Base-by-base conservation (phyloP, 495 filamentous ascomycete genomes). In the Trichoderma virens region DNA sequence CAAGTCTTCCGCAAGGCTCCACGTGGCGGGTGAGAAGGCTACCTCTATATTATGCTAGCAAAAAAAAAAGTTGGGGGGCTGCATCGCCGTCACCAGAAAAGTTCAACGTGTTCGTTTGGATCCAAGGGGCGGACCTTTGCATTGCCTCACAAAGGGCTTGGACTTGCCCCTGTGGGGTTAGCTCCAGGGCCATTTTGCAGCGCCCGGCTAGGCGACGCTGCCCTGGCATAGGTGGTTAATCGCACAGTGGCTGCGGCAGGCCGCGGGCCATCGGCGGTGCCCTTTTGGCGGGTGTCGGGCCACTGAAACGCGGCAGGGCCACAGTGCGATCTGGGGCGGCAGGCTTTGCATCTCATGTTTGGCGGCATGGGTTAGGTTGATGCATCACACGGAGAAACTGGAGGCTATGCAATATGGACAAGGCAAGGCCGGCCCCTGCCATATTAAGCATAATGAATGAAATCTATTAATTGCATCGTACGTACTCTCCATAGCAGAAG, bases 61-160 rank as follows among this genome's bases (percentile, higher is more conserved):
- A 27, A 14, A 27, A 30, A 18, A 56, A 56, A 30, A n/a, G 23
- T 56, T 23, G 51, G 25, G 51, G 51, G 51, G 51, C 51, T 20
- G 18, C 51, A 30, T 27, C 8, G 51, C 51, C 51, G 51, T 56
- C 51, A 27, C 51, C 51, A 30, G 16, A 30, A 56, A 56, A 56
- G 23, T 56, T 56, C 51, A 56, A 56, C 51, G 51, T 56, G 51
- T 56, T 56, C 51, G 23, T 56, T 27, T 56, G 23, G 25, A 56
- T 20, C 11, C 23, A 56, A 56, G 51, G 43, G 51, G 51, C 20
- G 51, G 51, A 56, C 23, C 51, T 56, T 56, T 27, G 51, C 23
- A 56, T 56, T 30, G 51, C 51, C 51, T 56, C 51, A 23, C 51
- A 23, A 27, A 27, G 25, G 51, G 51, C 51, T 56, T 30, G 51